Evolutionary conservation across 2,329 filamentous ascomycete species (phyloP), one percentile per base, ranked within the genome.

Genomic region (Sarocladium kiliense): DNA sequence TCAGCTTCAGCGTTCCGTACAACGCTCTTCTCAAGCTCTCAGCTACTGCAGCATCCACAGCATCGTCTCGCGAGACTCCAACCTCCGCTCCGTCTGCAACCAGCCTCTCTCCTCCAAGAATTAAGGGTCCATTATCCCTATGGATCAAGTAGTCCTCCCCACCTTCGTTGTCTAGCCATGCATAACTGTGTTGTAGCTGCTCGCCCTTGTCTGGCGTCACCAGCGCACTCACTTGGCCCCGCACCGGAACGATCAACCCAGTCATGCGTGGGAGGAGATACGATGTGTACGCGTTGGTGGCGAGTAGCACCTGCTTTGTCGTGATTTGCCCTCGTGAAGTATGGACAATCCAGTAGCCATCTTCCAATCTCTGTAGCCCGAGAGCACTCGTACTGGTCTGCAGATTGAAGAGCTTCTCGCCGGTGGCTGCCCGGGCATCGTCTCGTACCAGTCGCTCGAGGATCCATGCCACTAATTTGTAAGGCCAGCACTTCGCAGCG

Each of bases 261-360:
- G 80, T 75, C 61, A 93, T 86, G 32, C 74, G 66, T 0, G 89
- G 89, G 1, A 93, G 72, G 3, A 96, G 76, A 58, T 85, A 79
- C 1, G 89, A 89, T 0, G 90, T 92, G 68, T 96, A 95, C 3
- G 77, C 92, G 65, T 96, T 96, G 1, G 88, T 93, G 3, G 89
- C 87, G 16, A 96, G 78, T 18, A 96, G 77, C 19, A 96, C 81
- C 32, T 81, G 77, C 12, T 74, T 71, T 1, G 90, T 77, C 0
- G 67, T 66, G 55, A 95, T 78, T 41, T 71, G 74, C n/a, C 91
- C 91, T 21, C 90, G 82, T 11, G 77, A 69, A 0, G 91, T 95
- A 47, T 84, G 74, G 0, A 91, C 72, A 0, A 77, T 75, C 83
- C 88, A 92, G 3, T 11, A 3, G 14, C 34, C 50, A 23, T 41